A percentile compares a stretch with the other conserved stretches of the same genome.
Conservation (phyloP, 2,329 filamentous ascomycete species). For the Fusarium setosum region DNA sequence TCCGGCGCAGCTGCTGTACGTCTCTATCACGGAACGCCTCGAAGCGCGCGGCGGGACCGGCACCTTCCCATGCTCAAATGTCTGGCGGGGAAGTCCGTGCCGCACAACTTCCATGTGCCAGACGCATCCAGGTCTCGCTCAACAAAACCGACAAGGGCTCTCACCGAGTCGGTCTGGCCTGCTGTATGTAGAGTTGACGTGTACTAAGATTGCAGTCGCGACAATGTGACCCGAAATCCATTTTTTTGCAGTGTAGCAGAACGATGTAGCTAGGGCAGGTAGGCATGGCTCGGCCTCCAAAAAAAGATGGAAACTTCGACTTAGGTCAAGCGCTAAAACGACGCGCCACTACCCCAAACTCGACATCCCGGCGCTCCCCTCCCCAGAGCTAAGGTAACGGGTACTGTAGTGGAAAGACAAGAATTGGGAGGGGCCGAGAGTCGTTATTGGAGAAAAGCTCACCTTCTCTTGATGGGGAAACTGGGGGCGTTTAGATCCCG, state of each 20-base stretch:
- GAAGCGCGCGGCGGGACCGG: neutral
- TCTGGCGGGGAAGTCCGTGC: constrained; percentile 1
- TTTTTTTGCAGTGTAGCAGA: neutral
- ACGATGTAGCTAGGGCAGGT: too few species aligned
- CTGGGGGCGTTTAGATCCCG: constrained; percentile 7
- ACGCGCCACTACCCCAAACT: neutral
- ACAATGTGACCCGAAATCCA: constrained; percentile 1
- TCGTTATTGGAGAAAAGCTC: neutral
- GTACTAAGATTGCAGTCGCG: neutral
- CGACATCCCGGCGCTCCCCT: neutral
- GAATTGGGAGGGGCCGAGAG: neutral
- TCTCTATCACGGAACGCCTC: neutral
- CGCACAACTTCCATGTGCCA: too few species aligned
- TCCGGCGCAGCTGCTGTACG: neutral
- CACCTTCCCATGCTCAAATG: neutral
- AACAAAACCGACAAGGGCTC: neutral
- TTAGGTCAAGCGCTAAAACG: neutral
- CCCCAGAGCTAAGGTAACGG: neutral
- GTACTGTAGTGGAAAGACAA: neutral
- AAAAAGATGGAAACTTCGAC: neutral
- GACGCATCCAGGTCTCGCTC: neutral
- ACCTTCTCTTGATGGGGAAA: neutral
- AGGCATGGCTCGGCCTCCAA: too few species aligned
- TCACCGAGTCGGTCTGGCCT: neutral
- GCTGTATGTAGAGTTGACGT: neutral